phyloP scores from a whole-genome alignment of 2,329 filamentous ascomycete genomes.

The Botryosphaeria dothidea region DNA sequence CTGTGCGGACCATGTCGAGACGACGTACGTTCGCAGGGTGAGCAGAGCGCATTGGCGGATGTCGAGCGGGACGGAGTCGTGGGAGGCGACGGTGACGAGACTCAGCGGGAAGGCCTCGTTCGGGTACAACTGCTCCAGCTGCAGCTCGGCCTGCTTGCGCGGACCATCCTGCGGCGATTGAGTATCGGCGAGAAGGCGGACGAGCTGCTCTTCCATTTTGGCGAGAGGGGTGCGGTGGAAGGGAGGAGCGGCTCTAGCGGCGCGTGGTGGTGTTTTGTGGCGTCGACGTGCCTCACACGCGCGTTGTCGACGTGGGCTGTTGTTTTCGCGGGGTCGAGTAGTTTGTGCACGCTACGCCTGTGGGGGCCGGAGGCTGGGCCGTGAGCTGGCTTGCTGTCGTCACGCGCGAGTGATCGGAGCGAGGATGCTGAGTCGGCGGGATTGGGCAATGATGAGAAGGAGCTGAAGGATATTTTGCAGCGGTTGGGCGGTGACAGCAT shows the following conservation, averaged over 20 bases:
- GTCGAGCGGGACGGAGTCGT: constrained; percentile 69
- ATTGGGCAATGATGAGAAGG: background rate
- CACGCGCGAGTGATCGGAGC: constrained; percentile 8
- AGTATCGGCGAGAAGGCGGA: constrained; percentile 83
- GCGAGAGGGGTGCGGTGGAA: background rate
- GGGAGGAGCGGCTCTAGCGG: background rate
- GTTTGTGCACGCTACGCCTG: background rate
- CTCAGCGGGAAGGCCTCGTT: constrained; percentile 73
- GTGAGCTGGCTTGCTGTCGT: background rate
- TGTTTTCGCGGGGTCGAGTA: constrained; percentile 15
- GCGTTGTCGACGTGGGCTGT: constrained; percentile 5
- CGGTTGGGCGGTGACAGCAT: background rate
- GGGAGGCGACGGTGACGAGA: constrained; percentile 77
- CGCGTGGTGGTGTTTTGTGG: background rate
- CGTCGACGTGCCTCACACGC: constrained; percentile 23
- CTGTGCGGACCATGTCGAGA: constrained; percentile 78
- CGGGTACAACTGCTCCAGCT: constrained; percentile 70
- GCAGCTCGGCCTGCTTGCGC: constrained; percentile 83
- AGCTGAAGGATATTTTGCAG: background rate
- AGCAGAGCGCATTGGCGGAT: constrained; percentile 83
- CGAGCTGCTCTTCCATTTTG: constrained; percentile 86
- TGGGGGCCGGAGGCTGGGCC: background rate
- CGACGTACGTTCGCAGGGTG: constrained; percentile 78
- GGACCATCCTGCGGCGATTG: constrained; percentile 74
- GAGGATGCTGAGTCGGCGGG: constrained; percentile 13